A percentile compares a stretch with the other conserved stretches of the same genome.
Conservation (phyloP, 768 basidiomycete species). For the Calocera cornea region DNA sequence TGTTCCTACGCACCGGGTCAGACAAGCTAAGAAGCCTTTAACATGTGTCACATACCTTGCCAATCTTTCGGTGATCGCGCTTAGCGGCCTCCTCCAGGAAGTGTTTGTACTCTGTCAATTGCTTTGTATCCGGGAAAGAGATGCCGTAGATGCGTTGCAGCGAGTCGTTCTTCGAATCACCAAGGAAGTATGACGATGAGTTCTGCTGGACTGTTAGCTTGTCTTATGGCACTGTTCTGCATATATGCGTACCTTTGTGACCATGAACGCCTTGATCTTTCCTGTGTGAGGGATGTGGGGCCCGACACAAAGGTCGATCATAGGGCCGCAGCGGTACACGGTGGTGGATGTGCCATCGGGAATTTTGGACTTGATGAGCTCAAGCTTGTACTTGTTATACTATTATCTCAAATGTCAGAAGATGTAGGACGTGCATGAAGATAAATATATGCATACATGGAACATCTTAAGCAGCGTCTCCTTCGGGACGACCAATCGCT, state of each 20-base stretch:
- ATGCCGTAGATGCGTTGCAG: conserved; percentile 96
- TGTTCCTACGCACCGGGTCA: conserved; percentile 47
- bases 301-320: conserved; percentile 94
- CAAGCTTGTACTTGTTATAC: conserved; percentile 98
- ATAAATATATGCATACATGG: conserved; percentile 44
- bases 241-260: conserved; percentile 63
- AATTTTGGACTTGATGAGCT: conserved; percentile 89
- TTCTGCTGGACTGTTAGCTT: conserved; percentile 36
- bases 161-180: conserved; percentile 82
- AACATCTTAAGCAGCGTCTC: conserved; percentile 97
- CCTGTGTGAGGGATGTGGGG: conserved; percentile 98
- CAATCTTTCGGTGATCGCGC: conserved; percentile 93
- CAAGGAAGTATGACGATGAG: conserved; percentile 96
- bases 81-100: conserved; percentile 97
- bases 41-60: conserved; percentile 38
- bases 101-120: conserved; percentile 83
- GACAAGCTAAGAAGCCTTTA: not conserved
- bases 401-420: conserved; percentile 24
- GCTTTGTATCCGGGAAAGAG: conserved; percentile 96
- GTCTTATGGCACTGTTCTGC: not conserved
- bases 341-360: conserved; percentile 94
- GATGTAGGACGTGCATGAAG: not conserved
- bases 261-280: conserved; percentile 91
- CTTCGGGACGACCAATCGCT: conserved; percentile 84
- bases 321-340: conserved; percentile 95